A percentile compares a stretch with the other conserved stretches of the same genome.
phyloP scores from a whole-genome alignment of 2,329 filamentous ascomycete genomes.

The Xylaria sp. region DNA sequence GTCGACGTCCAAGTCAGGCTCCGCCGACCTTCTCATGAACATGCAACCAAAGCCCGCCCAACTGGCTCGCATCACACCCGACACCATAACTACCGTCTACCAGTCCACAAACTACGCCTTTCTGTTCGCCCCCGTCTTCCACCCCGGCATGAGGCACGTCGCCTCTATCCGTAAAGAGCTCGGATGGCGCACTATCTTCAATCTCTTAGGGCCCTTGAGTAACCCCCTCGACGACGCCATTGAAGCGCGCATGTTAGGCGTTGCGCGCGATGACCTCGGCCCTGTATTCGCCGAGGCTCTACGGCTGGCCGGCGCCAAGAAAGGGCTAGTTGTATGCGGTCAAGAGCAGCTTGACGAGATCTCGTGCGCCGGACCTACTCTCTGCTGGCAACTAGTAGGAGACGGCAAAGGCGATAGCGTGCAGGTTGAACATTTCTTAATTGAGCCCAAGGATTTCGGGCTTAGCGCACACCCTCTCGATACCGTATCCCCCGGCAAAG shows the following conservation, averaged over 20 bases:
- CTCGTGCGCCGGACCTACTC: slow-evolving; percentile 86
- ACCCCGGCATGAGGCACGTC: slow-evolving; percentile 92
- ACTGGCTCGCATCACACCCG: slow-evolving; percentile 77
- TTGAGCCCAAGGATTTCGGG: slow-evolving; percentile 89
- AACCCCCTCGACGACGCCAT: slow-evolving; percentile 88
- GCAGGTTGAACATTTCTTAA: slow-evolving; percentile 78
- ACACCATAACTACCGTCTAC: slow-evolving; percentile 79
- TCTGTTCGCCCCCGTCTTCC: slow-evolving; percentile 94
- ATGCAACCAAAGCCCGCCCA: slow-evolving; percentile 78
- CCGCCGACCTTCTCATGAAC: slow-evolving; percentile 86
- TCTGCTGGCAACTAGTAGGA: slow-evolving; percentile 84
- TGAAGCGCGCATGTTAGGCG: slow-evolving; percentile 92
- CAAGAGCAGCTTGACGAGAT: slow-evolving; percentile 96
- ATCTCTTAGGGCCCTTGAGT: slow-evolving; percentile 89
- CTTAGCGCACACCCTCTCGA: slow-evolving; percentile 77
- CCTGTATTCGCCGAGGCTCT: slow-evolving; percentile 90
- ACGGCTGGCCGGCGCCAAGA: slow-evolving; percentile 77
- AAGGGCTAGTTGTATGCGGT: slow-evolving; percentile 91
- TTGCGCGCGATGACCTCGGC: slow-evolving; percentile 87
- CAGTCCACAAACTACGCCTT: slow-evolving; percentile 89
- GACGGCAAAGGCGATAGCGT: slow-evolving; percentile 54
- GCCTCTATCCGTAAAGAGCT: slow-evolving; percentile 87
- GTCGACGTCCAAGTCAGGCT: slow-evolving; percentile 94
- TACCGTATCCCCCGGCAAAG: slow-evolving; percentile 85
- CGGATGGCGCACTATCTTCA: slow-evolving; percentile 97